Evolutionary conservation across 2,329 filamentous ascomycete species (phyloP), one percentile per base, ranked within the genome.

Genomic region (Septoria linicola): DNA sequence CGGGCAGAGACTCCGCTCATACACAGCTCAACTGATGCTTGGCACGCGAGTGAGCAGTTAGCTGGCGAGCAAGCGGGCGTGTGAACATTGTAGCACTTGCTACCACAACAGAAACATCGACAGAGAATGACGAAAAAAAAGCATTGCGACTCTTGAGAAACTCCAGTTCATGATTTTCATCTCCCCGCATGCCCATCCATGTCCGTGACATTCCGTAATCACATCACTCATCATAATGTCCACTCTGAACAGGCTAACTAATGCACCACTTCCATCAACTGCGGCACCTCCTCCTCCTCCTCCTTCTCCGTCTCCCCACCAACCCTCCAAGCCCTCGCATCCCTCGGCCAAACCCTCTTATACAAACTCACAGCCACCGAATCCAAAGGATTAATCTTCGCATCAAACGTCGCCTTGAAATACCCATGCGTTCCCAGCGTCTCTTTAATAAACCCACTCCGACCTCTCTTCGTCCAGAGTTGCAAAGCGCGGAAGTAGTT

Each of bases 351-450:
- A 2, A 78, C 74, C 40, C 76, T 61, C 70, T 79, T 79, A 54
- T 77, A 77, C 53, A 77, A 54, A 63, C 89, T 95, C 57, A 97
- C 87, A 42, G 89, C 93, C 40, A 99, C 84, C 2, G 90, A 85
- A 73, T 99, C 93, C 73, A 96, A 88, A 1, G 93, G 91, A 71
- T 96, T 97, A 70, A 99, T 92, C 68, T 87, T 88, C 10, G 85
- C 89, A 69, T 99, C 95, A 74, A 99, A 99, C 1, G 87, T 96
- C 10, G 93, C 93, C 79, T 99, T 99, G 81, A 97, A 97, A 76
- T 99, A 99, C n/a, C 93, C 93, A 71, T 99, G 93, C 30, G 93
- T 99, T 63, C 93, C 93, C 42, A 99, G 74, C 51, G 86, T 81
- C 76, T 99, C 93, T 77, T 96, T 96, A 76, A 99, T 83, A 70